Percentiles rank a stretch among this genome's conserved stretches.
These are phyloP conservation scores for Hyparrhenia diplandra DNA, from an alignment of 176 grass and related monocot species.

Conservation along the genomic window DNA sequence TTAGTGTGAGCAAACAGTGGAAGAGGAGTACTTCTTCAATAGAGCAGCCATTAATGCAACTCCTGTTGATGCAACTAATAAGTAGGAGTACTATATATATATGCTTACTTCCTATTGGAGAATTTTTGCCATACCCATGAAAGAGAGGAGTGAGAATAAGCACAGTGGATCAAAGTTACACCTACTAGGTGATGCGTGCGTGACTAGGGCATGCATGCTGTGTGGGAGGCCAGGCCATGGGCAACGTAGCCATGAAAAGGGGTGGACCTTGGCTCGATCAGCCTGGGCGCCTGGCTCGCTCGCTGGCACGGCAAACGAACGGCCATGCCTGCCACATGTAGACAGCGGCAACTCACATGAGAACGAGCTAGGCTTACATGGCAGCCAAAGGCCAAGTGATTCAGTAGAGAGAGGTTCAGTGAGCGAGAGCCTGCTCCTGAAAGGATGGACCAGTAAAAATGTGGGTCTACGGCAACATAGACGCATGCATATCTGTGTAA, in stretches of 20 bases:
- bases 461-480: slow-evolving; percentile 11
- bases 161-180: slow-evolving; percentile 31
- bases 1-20: slow-evolving; percentile 7
- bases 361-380: slow-evolving; percentile 37
- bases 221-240: neutral
- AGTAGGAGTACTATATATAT: slow-evolving; percentile 4
- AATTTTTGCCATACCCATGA: slow-evolving; percentile 31
- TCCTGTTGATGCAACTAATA: too few relatives aligned
- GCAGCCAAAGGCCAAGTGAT: slow-evolving; percentile 19
- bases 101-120: slow-evolving; percentile 31
- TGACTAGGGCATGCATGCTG: too few relatives aligned
- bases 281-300: neutral
- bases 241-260: slow-evolving; percentile 31
- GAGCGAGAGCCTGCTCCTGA: neutral
- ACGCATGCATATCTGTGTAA: slow-evolving; percentile 11
- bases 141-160: slow-evolving; percentile 20
- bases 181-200: slow-evolving; percentile 10
- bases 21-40: neutral
- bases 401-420: slow-evolving; percentile 24
- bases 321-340: slow-evolving; percentile 34
- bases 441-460: slow-evolving; percentile 13
- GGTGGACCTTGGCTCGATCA: neutral
- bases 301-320: slow-evolving; percentile 28
- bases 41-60: slow-evolving; percentile 41
- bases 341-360: slow-evolving; percentile 39